A percentile compares a stretch with the other conserved stretches of the same genome.
Conservation (phyloP, 2,329 filamentous ascomycete genomes). For the Ophiostoma tasmaniense region DNA sequence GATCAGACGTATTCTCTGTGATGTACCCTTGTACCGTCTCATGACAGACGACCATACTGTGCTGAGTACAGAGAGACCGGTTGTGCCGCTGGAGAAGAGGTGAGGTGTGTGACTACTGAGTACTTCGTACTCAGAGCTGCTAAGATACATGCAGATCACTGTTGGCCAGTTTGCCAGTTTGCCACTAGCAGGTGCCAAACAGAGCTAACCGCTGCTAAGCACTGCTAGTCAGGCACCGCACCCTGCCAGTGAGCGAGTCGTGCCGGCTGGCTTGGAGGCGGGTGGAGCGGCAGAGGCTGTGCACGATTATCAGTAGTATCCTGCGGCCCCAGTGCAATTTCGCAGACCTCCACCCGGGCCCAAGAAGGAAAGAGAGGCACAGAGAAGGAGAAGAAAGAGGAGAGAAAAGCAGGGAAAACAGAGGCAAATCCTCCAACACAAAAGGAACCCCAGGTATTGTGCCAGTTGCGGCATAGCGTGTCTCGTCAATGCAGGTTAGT, state of each 20-base stretch:
- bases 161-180: neutral
- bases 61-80: neutral
- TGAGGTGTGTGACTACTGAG: neutral
- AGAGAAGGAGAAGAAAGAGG: neutral
- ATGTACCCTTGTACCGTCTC: neutral
- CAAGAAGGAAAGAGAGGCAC: neutral
- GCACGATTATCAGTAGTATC: neutral
- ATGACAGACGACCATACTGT: neutral
- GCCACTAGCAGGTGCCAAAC: neutral
- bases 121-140: no score
- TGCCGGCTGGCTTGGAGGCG: neutral
- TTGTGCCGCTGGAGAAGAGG: neutral
- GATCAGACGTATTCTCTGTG: neutral
- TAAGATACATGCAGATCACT: neutral
- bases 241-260: neutral
- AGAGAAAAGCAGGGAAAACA: neutral
- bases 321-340: conserved; percentile 6
- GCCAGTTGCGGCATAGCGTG: neutral
- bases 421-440: neutral
- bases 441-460: neutral
- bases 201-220: neutral
- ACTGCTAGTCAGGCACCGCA: neutral
- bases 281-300: conserved; percentile 1
- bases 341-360: neutral
- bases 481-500: neutral